Evolutionary conservation across 257 asterid genomes (phyloP).

Genomic region (Catharanthus roseus): DNA sequence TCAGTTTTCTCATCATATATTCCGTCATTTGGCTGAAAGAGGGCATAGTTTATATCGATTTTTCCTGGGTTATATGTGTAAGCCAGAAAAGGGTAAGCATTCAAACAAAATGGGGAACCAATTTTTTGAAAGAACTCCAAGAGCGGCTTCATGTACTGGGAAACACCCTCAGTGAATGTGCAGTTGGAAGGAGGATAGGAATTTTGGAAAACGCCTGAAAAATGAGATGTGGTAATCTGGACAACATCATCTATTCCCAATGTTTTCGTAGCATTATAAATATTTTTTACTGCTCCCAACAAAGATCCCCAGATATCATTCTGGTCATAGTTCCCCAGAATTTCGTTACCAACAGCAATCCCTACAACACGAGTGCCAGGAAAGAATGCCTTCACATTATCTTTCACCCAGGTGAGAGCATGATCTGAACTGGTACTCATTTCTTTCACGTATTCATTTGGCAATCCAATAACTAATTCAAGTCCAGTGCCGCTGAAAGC

Average conservation of each 20-base stretch:
- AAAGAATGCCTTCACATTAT: slow-evolving; percentile 70
- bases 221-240: slow-evolving; percentile 85
- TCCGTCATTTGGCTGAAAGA: slow-evolving; percentile 65
- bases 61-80: slow-evolving; percentile 53
- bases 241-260: slow-evolving; percentile 49
- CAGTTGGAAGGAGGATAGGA: slow-evolving; percentile 95
- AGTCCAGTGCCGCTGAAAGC: slow-evolving; percentile 87
- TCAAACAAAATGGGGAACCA: slow-evolving; percentile 85
- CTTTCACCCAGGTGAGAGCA: slow-evolving; percentile 84
- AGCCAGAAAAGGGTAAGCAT: slow-evolving; percentile 93
- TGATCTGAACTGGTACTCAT: slow-evolving; percentile 60
- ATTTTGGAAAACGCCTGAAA: slow-evolving; percentile 59
- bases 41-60: slow-evolving; percentile 84
- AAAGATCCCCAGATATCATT: slow-evolving; percentile 45
- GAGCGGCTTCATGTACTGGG: slow-evolving; percentile 82
- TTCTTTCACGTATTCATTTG: slow-evolving; percentile 60
- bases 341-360: slow-evolving; percentile 82
- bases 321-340: slow-evolving; percentile 53
- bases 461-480: slow-evolving; percentile 82
- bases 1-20: slow-evolving; percentile 54
- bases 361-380: slow-evolving; percentile 86
- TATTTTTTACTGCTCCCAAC: slow-evolving; percentile 65
- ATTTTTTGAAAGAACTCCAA: slow-evolving; percentile 62
- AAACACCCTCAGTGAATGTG: slow-evolving; percentile 54
- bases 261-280: slow-evolving; percentile 63